These are phyloP conservation scores for Hericium erinaceus DNA, from an alignment of 768 basidiomycete genomes.

Conservation along the genomic window DNA sequence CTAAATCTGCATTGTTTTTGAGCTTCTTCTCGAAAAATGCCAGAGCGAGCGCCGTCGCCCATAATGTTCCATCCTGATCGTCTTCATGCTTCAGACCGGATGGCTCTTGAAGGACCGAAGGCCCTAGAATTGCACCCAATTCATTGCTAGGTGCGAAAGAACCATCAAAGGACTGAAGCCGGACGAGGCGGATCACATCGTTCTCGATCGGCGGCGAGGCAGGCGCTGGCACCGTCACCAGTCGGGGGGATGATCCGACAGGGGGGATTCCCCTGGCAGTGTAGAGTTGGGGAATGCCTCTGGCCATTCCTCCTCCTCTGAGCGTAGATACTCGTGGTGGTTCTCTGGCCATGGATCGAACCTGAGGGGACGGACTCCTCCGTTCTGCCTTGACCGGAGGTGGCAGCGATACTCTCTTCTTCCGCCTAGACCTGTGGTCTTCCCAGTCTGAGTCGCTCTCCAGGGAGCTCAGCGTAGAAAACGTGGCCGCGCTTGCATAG, in stretches of 20 bases:
- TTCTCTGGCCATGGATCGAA: background rate
- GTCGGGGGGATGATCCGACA: constrained; percentile 13
- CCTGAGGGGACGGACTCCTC: background rate
- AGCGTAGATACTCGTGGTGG: background rate
- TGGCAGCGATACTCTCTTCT: constrained; percentile 11
- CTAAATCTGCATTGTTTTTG: constrained; percentile 31
- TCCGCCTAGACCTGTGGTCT: constrained; percentile 24
- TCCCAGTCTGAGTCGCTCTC: constrained; percentile 25
- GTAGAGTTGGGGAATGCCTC: too few species aligned
- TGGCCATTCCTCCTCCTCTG: background rate
- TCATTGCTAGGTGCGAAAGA: constrained; percentile 30
- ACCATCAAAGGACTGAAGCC: constrained; percentile 36
- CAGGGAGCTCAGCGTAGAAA: constrained; percentile 43
- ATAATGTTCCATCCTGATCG: constrained; percentile 24
- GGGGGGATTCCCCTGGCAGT: constrained; percentile 4
- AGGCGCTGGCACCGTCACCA: constrained; percentile 14
- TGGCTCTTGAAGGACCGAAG: constrained; percentile 15
- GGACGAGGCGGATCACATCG: constrained; percentile 28
- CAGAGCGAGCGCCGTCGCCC: constrained; percentile 40
- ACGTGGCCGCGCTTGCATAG: constrained; percentile 24
- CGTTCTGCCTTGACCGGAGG: background rate
- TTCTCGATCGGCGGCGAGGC: constrained; percentile 13
- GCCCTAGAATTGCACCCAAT: constrained; percentile 30
- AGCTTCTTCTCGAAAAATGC: constrained; percentile 36
- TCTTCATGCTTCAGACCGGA: constrained; percentile 23